phyloP scores from a whole-genome alignment of 1,139 yeast genomes.

The Candida sp. region DNA sequence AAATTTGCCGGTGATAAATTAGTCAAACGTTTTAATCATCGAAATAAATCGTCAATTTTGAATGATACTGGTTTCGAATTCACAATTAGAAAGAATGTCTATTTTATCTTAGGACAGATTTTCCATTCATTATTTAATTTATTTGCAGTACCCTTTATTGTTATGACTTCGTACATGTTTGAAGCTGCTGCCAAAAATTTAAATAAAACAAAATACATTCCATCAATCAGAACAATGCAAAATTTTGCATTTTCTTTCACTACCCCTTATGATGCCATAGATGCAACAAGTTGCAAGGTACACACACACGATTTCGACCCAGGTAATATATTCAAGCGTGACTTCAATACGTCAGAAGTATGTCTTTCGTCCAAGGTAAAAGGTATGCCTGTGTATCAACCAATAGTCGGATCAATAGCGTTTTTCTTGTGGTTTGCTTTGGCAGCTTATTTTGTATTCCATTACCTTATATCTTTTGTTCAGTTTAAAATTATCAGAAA shows the following conservation, averaged over 20 bases:
- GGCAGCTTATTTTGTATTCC: slow-evolving; percentile 27
- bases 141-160: slow-evolving; percentile 46
- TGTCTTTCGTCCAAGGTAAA: neutral
- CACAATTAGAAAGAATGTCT: slow-evolving; percentile 17
- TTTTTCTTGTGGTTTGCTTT: slow-evolving; percentile 32
- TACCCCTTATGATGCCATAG: slow-evolving; percentile 19
- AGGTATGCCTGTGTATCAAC: neutral
- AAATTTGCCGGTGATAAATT: slow-evolving; percentile 13
- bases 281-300: neutral
- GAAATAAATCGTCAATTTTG: slow-evolving; percentile 1
- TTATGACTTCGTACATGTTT: slow-evolving; percentile 39
- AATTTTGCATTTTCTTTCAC: slow-evolving; percentile 23
- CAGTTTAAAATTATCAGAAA: slow-evolving; percentile 13
- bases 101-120: slow-evolving; percentile 29
- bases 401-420: slow-evolving; percentile 24
- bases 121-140: slow-evolving; percentile 29
- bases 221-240: slow-evolving; percentile 14
- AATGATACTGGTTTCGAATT: slow-evolving; percentile 6
- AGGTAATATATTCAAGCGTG: neutral
- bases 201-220: slow-evolving; percentile 9
- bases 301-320: slow-evolving; percentile 2
- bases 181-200: slow-evolving; percentile 13
- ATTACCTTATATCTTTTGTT: slow-evolving; percentile 22
- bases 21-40: slow-evolving; percentile 8
- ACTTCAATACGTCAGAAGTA: neutral